Conservation (phyloP, 257 asterid species). For the Jaltomata sinuosa region DNA sequence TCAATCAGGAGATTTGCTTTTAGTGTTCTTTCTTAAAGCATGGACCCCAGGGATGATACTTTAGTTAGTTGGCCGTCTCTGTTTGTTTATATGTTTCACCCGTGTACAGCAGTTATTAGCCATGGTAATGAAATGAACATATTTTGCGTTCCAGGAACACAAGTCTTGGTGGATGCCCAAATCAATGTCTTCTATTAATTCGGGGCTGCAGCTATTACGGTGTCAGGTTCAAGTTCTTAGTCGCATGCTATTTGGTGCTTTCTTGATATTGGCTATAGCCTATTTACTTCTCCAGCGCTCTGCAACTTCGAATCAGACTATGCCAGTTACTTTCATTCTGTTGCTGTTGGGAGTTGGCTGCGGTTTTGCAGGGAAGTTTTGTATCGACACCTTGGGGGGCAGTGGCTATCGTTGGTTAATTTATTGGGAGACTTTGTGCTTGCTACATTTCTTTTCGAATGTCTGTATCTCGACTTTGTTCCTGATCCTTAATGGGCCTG, state of each 20-base stretch:
- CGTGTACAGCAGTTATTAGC: neutral
- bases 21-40: neutral
- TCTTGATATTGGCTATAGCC: constrained; percentile 48
- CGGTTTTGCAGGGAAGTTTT: constrained; percentile 68
- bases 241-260: constrained; percentile 59
- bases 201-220: constrained; percentile 49
- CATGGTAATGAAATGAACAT: neutral
- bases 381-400: constrained; percentile 83
- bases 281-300: constrained; percentile 60
- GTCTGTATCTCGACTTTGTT: constrained; percentile 38
- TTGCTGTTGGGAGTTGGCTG: constrained; percentile 52
- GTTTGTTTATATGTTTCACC: neutral
- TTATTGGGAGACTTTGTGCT: constrained; percentile 62
- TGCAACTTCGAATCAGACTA: constrained; percentile 48
- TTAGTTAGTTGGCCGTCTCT: neutral
- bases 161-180: constrained; percentile 83
- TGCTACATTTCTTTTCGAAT: constrained; percentile 56
- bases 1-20: too few relatives aligned
- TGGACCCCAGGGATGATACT: neutral
- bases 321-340: constrained; percentile 79
- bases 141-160: constrained; percentile 33
- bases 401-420: constrained; percentile 59
- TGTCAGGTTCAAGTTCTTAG: constrained; percentile 70
- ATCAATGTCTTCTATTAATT: constrained; percentile 40
- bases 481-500: constrained; percentile 52